phyloP scores from a whole-genome alignment of 805 yeast genomes.

The Suhomyces canberraensis region DNA sequence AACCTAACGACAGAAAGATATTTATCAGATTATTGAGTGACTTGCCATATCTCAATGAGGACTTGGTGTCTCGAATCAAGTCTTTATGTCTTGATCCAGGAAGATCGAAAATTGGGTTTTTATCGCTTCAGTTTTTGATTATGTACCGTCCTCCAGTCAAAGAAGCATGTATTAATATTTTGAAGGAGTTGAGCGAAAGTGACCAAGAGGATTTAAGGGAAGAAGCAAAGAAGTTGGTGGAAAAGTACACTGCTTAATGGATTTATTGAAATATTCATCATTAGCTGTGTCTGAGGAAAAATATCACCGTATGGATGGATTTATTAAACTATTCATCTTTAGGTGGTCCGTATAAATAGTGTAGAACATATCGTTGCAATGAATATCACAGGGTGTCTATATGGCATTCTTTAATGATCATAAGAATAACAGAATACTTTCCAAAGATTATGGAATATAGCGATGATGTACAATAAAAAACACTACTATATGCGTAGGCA shows the following conservation, averaged over 20 bases:
- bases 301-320: no score
- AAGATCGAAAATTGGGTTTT: conserved; percentile 74
- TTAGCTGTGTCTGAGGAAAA: no score
- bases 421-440: no score
- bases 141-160: conserved; percentile 90
- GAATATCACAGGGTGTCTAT: no score
- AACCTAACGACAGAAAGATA: conserved; percentile 71
- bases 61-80: conserved; percentile 60
- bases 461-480: no score
- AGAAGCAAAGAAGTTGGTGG: conserved; percentile 44
- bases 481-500: no score
- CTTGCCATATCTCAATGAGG: conserved; percentile 68
- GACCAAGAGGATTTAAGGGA: conserved; percentile 50
- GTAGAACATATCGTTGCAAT: no score
- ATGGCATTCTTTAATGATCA: no score
- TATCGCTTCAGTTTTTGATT: conserved; percentile 75
- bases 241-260: conserved; percentile 34
- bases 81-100: conserved; percentile 84
- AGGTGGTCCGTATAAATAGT: no score
- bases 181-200: conserved; percentile 42
- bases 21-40: conserved; percentile 85
- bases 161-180: conserved; percentile 46
- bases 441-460: no score
- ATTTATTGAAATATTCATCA: no score
- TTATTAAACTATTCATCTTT: no score